These are phyloP conservation scores for Hondaea fermentalgiana DNA, from an alignment of 108 stramenopile genomes.

Conservation along the genomic window DNA sequence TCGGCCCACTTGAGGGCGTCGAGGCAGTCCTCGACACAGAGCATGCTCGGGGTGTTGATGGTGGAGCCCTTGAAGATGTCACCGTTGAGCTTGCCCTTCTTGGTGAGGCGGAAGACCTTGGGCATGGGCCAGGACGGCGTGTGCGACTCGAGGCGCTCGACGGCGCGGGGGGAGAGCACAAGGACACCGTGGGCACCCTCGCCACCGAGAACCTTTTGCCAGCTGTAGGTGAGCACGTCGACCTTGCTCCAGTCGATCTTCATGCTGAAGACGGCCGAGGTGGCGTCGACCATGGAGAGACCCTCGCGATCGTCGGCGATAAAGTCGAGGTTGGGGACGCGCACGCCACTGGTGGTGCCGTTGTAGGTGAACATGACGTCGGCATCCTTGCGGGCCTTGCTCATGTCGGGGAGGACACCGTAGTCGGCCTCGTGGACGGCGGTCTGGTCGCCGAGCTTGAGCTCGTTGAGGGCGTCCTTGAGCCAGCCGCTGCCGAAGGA, in stretches of 20 bases:
- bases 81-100: constrained; percentile 89
- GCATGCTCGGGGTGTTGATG: constrained; percentile 99
- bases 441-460: constrained; percentile 74
- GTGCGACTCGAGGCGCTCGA: constrained; percentile 90
- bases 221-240: constrained; percentile 96
- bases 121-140: constrained; percentile 87
- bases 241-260: constrained; percentile 95
- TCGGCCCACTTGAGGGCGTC: constrained; percentile 92
- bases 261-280: constrained; percentile 98
- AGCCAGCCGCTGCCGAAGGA: constrained; percentile 97
- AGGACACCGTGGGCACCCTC: constrained; percentile 98
- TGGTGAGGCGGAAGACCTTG: constrained; percentile 96
- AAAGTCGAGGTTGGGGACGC: constrained; percentile 76
- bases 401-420: constrained; percentile 84
- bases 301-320: constrained; percentile 83
- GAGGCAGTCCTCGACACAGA: constrained; percentile 98
- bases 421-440: constrained; percentile 85
- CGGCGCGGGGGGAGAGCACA: constrained; percentile 87
- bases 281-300: constrained; percentile 91
- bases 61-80: constrained; percentile 94
- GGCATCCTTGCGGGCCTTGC: constrained; percentile 70
- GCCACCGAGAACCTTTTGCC: constrained; percentile 99
- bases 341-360: constrained; percentile 97
- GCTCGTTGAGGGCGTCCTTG: constrained; percentile 76
- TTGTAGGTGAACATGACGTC: constrained; percentile 98